Conservation (phyloP, 257 asterid species). For the Apocynum venetum region DNA sequence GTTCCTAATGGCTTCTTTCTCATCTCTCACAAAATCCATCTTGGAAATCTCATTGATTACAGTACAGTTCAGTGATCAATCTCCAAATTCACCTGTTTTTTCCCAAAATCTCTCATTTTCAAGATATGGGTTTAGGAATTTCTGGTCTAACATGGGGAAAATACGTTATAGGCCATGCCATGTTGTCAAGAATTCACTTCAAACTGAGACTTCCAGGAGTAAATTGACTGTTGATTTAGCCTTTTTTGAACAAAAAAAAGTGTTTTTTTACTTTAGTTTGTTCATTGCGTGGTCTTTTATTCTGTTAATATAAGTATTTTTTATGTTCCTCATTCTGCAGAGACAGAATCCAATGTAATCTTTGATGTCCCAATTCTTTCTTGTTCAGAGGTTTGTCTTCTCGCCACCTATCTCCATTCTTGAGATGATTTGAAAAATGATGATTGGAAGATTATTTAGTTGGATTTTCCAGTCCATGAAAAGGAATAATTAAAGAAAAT, state of each 20-base stretch:
- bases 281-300: not conserved
- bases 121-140: conserved; percentile 26
- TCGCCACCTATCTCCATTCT: not conserved
- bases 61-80: conserved; percentile 18
- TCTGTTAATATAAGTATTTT: not conserved
- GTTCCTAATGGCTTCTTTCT: conserved; percentile 36
- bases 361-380: conserved; percentile 61
- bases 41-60: conserved; percentile 26
- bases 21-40: conserved; percentile 35
- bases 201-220: conserved; percentile 44
- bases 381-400: conserved; percentile 63
- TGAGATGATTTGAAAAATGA: not conserved
- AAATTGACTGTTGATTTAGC: conserved; percentile 6
- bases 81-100: conserved; percentile 21
- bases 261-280: not conserved
- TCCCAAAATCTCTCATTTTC: conserved; percentile 31
- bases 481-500: not conserved
- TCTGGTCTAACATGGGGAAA: conserved; percentile 18
- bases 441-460: not conserved
- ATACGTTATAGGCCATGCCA: conserved; percentile 17
- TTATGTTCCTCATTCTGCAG: conserved; percentile 24
- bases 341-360: conserved; percentile 26
- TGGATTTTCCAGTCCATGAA: not conserved
- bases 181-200: conserved; percentile 37
- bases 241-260: too few species aligned